Evolutionary conservation across 768 basidiomycete species (phyloP), one percentile per base, ranked within the genome.

Genomic region (Hericium erinaceus): DNA sequence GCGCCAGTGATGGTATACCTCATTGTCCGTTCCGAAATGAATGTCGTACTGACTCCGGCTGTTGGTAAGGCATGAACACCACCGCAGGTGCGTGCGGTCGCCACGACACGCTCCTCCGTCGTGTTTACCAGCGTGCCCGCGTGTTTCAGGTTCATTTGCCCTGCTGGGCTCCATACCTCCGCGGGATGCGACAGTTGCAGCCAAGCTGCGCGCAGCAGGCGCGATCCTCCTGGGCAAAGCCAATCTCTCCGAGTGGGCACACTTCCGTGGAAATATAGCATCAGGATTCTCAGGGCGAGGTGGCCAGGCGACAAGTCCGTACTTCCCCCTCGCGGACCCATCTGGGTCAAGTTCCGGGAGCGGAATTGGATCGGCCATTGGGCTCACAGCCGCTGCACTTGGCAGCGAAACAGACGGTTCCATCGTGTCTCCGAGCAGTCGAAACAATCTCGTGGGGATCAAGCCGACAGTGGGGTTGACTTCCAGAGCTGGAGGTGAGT

Each of bases 381-480:
- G 79, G 10, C 71, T 81, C 26, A 71, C 72, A 2, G 68, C 77
- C 0, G 76, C 65, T 8, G 62, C 75, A 15, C 69, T 81, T 24
- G 79, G 80, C 15, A 72, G 74, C 1, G 79, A 80, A 61, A 80
- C 75, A 3, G 72, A 76, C 52, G 79, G 80, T 12, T 76, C 75
- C 11, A 80, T 80, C 57, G 65, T 75, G 38, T 74, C 67, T 8
- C 80, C 79, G 0, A 70, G 73, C 44, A 73, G 70, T 54, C 72
- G 74, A 18, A 83, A 83, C 54, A 83, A 83, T 60, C 44, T 83
- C 5, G 82, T 73, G 3, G 83, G 82, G 0, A 80, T 84, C 50
- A 83, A 82, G 61, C 80, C 83, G 0, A 84, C 80, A 2, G 74
- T 84, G 9, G 83, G 83, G 0, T 66, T 82, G 38, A 82, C 80